Evolutionary conservation across 495 filamentous ascomycete species (phyloP), one percentile per base, ranked within the genome.

Genomic region (Tuber calosporum): DNA sequence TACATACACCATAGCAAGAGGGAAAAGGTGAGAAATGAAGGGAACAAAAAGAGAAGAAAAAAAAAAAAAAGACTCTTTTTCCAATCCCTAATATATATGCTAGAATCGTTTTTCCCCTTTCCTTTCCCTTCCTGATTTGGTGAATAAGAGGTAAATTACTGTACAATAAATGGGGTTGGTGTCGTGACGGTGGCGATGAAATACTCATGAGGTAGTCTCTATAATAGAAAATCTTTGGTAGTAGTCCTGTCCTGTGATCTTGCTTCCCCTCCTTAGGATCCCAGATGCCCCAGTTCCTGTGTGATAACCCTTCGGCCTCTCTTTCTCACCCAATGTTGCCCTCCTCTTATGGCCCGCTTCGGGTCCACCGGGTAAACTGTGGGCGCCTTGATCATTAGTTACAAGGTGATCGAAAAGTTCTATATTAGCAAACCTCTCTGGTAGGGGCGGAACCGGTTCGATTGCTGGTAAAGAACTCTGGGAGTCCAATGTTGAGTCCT

Each of bases 171-270:
- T 53, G n/a, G 2, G 2, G 26, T 26, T 13, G 4, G 53, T 34
- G 53, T 62, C 5, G 26, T 34, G 53, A 26, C 9, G 48, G 26
- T 53, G 22, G 22, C 22, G 22, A 7, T 45, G 0, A 22, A 62
- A 62, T 17, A 26, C 30, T 62, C 30, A 62, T n/a, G 13, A 34
- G 34, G 26, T 62, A 62, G 53, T 62, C 13, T 34, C 30, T 19
- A 19, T 26, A 62, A 62, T 34, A 62, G 77, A 79, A 72, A 79
- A 79, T 41, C 77, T 76, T 39, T 79, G 77, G 39, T 79, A 79
- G 38, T 79, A 79, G 36, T 79, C 77, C 69, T 79, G 77, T 13
- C 77, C 77, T 13, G 77, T 79, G 58, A 79, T 79, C 45, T 69
- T 79, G 36, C 77, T 79, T 42, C 72, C 75, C 15, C 75, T 62